Evolutionary conservation across 441 rosid species (phyloP).

Genomic region (Brassica balearica): DNA sequence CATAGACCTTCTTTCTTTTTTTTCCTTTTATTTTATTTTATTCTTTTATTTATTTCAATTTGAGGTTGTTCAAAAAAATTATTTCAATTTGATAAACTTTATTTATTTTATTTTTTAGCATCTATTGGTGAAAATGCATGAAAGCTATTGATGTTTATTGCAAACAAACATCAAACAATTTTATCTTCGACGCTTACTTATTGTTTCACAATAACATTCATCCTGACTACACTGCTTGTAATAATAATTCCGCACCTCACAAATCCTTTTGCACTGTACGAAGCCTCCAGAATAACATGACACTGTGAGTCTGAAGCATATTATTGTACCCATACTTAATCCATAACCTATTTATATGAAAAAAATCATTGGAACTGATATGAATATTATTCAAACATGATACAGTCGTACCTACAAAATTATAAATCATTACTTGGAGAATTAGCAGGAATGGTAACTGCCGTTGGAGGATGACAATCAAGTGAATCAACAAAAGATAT

Average conservation of each 20-base stretch:
- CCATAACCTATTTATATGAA: not conserved
- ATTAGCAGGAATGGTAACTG: not conserved
- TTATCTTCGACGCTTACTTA: not conserved
- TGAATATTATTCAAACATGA: not conserved
- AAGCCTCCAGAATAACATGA: not conserved
- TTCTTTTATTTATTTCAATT: too few relatives aligned
- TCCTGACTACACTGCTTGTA: not conserved
- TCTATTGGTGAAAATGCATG: not conserved
- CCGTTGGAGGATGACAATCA: not conserved
- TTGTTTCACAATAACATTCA: not conserved
- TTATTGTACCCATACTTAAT: not conserved
- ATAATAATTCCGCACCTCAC: not conserved
- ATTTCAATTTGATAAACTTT: not conserved
- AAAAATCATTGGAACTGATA: not conserved
- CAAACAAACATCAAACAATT: not conserved
- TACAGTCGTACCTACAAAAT: not conserved
- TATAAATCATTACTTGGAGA: not conserved
- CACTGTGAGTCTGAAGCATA: not conserved
- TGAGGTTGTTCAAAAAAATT: too few relatives aligned
- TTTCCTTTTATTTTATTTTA: too few relatives aligned
- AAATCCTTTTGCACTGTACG: not conserved
- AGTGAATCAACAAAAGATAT: not conserved
- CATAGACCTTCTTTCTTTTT: too few relatives aligned
- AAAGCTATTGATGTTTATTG: not conserved
- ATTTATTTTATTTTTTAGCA: not conserved